Evolutionary conservation across 305 asterid species (phyloP).

Genomic region (Rubia peregrina): DNA sequence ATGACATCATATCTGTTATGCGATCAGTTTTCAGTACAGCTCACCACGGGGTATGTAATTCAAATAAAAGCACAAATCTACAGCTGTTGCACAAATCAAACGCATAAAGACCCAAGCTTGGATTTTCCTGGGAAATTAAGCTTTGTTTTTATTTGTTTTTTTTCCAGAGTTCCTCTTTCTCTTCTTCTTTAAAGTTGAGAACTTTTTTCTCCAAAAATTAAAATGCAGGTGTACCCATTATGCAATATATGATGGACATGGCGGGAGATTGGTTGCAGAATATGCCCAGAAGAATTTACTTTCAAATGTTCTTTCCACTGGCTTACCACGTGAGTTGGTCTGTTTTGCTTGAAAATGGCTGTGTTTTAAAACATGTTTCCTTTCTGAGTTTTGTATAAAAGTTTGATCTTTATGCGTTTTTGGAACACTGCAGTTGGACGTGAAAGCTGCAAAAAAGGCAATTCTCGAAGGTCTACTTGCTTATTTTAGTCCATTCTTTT

Average conservation of each 20-base stretch:
- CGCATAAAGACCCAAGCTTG: conserved; percentile 42
- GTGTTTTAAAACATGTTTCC: background rate
- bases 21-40: too few species aligned
- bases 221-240: conserved; percentile 66
- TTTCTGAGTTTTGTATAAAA: background rate
- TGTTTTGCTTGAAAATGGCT: conserved; percentile 38
- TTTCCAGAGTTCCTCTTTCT: background rate
- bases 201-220: background rate
- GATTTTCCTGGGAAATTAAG: conserved; percentile 47
- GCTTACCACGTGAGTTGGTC: conserved; percentile 99
- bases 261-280: conserved; percentile 82
- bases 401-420: conserved; percentile 5
- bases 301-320: conserved; percentile 64
- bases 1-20: too few species aligned
- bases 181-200: background rate
- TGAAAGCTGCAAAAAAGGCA: conserved; percentile 67
- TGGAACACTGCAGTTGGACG: conserved; percentile 62
- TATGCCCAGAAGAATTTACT: conserved; percentile 80
- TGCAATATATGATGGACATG: conserved; percentile 85
- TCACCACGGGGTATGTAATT: too few species aligned
- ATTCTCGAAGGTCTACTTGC: conserved; percentile 57
- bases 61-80: too few species aligned
- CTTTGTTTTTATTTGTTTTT: background rate
- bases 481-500: conserved; percentile 10
- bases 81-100: too few species aligned